Evolutionary conservation across 1,284 basidiomycete species (phyloP), one percentile per base, ranked within the genome.

Genomic region (Ganoderma meredithae): DNA sequence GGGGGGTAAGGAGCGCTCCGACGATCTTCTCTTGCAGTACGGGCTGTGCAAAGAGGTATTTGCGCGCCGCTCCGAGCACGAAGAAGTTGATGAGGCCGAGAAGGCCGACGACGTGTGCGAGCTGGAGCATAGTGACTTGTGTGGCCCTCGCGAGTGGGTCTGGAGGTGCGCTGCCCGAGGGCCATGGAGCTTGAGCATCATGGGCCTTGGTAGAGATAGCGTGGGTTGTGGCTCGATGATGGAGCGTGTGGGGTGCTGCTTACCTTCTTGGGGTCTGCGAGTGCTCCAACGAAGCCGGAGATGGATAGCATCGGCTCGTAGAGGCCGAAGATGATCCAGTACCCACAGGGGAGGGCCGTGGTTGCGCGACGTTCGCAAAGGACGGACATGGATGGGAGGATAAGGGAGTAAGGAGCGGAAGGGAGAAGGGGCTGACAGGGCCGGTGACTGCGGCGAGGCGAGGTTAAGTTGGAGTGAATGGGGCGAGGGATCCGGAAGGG

Each of bases 111-210:
- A 91, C 90, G 73, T 93, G 90, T 0, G 88, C 91, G 65, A 93
- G 88, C 76, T 93, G 91, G 47, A 90, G 77, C 71, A 86, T 74
- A 1, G 91, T 91, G 55, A 93, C 89, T 33, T 86, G 78, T 17
- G 91, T 88, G 0, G 91, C 91, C 40, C 77, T 83, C 1, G 91
- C 86, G 8, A 93, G 81, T 6, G 77, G 77, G 9, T 79, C 76
- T 25, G 85, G 83, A 25, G 89, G 86, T n/a, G 82, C 78, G 56
- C 70, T 78, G 66, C 81, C 79, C 25, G 77, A 65, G 33, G 87
- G 84, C 91, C 91, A 93, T 33, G 91, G 90, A 8, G 91, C 92
- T 78, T 93, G 92, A 53, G 84, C 80, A 73, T 92, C 90, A 73
- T 93, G 88, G 5, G 86, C 85, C 91, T 93, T 62, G 43, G 22